These are phyloP conservation scores for Agastache rugosa DNA, from an alignment of 257 asterid species.

Conservation along the genomic window DNA sequence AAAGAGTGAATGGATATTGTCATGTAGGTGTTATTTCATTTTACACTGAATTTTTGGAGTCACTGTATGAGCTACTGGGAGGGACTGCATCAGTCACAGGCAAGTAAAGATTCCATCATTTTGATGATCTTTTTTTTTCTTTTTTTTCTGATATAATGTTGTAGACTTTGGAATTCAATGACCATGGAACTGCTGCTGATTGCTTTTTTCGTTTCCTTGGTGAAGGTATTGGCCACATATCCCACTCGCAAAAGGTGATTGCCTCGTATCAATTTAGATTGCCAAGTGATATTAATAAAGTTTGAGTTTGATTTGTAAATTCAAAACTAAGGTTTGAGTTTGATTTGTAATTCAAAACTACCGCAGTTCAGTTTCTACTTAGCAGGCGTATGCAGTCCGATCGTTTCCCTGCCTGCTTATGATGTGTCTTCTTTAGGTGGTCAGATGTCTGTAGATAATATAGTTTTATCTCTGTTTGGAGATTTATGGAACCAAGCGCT, in stretches of 20 bases:
- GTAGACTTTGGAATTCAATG: slow-evolving; percentile 21
- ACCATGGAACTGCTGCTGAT: slow-evolving; percentile 34
- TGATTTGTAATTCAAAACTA: neutral
- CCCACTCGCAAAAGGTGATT: slow-evolving; percentile 75
- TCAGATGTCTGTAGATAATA: slow-evolving; percentile 9
- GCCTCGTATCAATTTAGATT: slow-evolving; percentile 5
- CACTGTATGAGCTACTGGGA: slow-evolving; percentile 65
- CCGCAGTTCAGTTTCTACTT: neutral
- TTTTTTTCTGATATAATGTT: neutral
- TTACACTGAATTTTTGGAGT: slow-evolving; percentile 77
- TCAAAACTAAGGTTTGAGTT: neutral
- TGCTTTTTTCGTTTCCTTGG: slow-evolving; percentile 37
- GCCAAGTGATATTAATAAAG: slow-evolving; percentile 9
- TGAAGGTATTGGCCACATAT: slow-evolving; percentile 74
- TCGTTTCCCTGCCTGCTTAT: slow-evolving; percentile 2
- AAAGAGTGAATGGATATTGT: slow-evolving; percentile 33
- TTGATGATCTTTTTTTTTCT: neutral
- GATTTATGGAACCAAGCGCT: neutral
- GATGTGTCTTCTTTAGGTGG: neutral
- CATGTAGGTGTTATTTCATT: slow-evolving; percentile 81
- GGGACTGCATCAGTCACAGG: slow-evolving; percentile 85
- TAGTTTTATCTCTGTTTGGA: neutral
- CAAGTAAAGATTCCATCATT: slow-evolving; percentile 38
- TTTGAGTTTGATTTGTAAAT: neutral
- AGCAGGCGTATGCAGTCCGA: neutral